A percentile compares a stretch with the other conserved stretches of the same genome.
Evolutionary conservation across 2,329 filamentous ascomycete species (phyloP).

Genomic region (Zasmidium cellare): DNA sequence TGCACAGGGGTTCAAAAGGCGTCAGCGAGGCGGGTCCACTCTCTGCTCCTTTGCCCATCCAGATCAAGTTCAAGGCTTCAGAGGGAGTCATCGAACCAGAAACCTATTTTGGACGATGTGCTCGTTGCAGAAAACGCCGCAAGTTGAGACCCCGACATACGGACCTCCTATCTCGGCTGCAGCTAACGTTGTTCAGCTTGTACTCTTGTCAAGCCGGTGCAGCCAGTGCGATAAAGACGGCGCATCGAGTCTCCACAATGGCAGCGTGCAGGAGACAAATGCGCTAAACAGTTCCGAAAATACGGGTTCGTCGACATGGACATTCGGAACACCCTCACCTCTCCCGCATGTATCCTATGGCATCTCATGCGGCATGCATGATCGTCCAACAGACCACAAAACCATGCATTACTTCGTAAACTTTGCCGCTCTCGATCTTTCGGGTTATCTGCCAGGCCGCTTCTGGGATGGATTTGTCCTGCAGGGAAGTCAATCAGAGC

Average conservation of each 20-base stretch:
- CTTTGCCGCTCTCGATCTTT: slow-evolving; percentile 1
- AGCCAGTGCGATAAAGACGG: not conserved
- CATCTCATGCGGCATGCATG: not conserved
- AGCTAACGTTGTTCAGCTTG: not conserved
- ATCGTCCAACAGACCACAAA: not conserved
- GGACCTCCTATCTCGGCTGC: not conserved
- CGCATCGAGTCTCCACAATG: not conserved
- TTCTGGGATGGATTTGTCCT: slow-evolving; percentile 2
- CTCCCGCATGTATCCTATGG: not conserved
- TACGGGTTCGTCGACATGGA: not conserved
- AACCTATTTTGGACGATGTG: not conserved
- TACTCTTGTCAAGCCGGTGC: not conserved
- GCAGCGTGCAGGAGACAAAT: not conserved
- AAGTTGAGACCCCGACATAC: not conserved
- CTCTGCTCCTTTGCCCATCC: not conserved
- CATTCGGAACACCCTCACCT: not conserved
- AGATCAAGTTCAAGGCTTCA: not conserved
- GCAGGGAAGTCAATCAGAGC: not conserved
- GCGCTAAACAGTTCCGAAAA: not conserved
- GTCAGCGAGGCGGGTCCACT: not conserved
- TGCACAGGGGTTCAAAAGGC: not conserved
- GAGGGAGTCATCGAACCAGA: not conserved
- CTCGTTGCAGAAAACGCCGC: not conserved
- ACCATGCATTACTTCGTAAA: not conserved
- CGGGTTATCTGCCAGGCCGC: slow-evolving; percentile 1